Percentiles rank a stretch among this genome's conserved stretches.
Evolutionary conservation across 768 basidiomycete species (phyloP).

Genomic region (Gyrodon lividus): DNA sequence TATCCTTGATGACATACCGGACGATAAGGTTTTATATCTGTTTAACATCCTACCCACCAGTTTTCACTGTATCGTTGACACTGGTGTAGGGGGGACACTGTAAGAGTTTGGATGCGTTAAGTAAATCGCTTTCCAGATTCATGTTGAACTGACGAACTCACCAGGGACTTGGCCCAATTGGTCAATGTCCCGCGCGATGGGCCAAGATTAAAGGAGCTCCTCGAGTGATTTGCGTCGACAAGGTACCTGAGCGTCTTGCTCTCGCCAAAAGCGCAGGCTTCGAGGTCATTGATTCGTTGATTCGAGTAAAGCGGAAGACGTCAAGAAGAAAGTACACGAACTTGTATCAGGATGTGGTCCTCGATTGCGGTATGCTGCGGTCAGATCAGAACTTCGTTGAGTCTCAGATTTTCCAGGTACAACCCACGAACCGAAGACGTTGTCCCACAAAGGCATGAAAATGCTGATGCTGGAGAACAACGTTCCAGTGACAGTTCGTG

Average conservation of each 20-base stretch:
- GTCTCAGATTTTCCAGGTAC: constrained; percentile 35
- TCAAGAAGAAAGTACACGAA: constrained; percentile 57
- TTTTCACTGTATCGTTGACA: constrained; percentile 73
- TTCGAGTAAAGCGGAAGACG: constrained; percentile 45
- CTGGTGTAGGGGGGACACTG: constrained; percentile 69
- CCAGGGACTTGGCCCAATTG: constrained; percentile 67
- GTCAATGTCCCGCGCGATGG: constrained; percentile 58
- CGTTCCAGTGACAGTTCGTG: constrained; percentile 60
- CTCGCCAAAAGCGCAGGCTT: constrained; percentile 47
- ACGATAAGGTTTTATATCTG: constrained; percentile 60
- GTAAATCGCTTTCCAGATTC: neutral
- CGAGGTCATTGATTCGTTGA: constrained; percentile 66
- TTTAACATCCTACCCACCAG: constrained; percentile 68
- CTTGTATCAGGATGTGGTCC: constrained; percentile 60
- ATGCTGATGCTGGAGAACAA: constrained; percentile 75
- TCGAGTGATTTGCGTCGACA: constrained; percentile 72
- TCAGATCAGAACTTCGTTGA: constrained; percentile 5
- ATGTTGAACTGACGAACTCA: neutral
- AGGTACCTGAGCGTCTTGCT: constrained; percentile 50
- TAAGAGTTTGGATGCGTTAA: constrained; percentile 63
- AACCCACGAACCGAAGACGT: constrained; percentile 69
- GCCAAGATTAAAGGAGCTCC: constrained; percentile 65
- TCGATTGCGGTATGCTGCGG: constrained; percentile 45
- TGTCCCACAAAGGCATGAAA: constrained; percentile 67
- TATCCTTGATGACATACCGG: constrained; percentile 61